Evolutionary conservation across 2,329 filamentous ascomycete species (phyloP).

Genomic region (Mariannaea elegans): DNA sequence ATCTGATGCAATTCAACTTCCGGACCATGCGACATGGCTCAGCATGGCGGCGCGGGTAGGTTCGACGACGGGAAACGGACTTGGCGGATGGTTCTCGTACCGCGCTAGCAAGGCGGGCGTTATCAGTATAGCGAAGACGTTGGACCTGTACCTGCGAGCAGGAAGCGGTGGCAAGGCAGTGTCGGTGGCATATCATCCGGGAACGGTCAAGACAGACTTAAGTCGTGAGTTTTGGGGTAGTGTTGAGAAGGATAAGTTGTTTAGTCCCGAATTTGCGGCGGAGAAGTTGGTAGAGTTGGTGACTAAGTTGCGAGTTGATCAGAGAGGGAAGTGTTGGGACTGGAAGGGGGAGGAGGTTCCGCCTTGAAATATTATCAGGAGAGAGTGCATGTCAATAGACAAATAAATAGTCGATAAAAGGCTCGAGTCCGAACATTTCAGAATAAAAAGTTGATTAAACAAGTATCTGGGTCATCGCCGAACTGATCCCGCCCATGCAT

Average conservation of each 20-base stretch:
- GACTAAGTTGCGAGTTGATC: constrained; percentile 55
- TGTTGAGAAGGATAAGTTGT: constrained; percentile 68
- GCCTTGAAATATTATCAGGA: neutral
- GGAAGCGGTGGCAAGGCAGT: constrained; percentile 69
- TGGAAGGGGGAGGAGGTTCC: constrained; percentile 69
- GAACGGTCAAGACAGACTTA: constrained; percentile 80
- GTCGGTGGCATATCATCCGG: constrained; percentile 78
- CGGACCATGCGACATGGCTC: constrained; percentile 70
- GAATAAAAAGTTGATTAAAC: constrained; percentile 24
- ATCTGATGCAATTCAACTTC: constrained; percentile 48
- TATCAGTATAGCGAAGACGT: constrained; percentile 74
- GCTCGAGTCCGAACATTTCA: neutral
- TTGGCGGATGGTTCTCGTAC: constrained; percentile 86
- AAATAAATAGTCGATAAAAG: no score
- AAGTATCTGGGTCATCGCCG: constrained; percentile 27
- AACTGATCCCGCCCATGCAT: constrained; percentile 25
- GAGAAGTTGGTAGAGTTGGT: constrained; percentile 71
- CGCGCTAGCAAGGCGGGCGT: constrained; percentile 79
- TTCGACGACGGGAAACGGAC: constrained; percentile 73
- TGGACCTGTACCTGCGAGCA: constrained; percentile 72
- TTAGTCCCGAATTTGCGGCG: constrained; percentile 72
- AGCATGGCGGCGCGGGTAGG: constrained; percentile 83
- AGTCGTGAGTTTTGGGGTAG: constrained; percentile 76
- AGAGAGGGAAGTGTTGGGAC: constrained; percentile 73
- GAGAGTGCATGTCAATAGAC: neutral